Evolutionary conservation across 768 basidiomycete genomes (phyloP).

Genomic region (Auricularia cornea): DNA sequence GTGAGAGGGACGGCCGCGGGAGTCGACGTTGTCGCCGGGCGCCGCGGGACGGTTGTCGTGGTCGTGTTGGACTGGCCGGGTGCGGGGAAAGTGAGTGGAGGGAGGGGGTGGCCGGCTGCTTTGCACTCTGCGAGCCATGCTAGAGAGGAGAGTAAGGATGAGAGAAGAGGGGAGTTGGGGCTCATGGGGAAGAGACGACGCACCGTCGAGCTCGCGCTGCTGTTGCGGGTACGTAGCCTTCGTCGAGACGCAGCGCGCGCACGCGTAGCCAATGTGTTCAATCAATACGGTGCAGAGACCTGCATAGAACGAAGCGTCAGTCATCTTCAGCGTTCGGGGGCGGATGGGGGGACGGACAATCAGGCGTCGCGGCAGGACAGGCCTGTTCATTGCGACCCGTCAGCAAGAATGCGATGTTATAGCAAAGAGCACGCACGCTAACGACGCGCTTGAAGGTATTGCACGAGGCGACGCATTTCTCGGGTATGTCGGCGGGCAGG

Average conservation of each 20-base stretch:
- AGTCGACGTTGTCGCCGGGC: too few species aligned
- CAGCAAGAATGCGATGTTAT: not conserved
- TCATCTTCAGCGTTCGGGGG: too few species aligned
- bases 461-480: not conserved
- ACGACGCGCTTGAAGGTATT: not conserved
- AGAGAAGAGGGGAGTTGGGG: not conserved
- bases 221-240: not conserved
- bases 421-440: not conserved
- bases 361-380: not conserved
- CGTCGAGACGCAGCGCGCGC: not conserved
- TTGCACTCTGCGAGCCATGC: not conserved
- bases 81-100: not conserved
- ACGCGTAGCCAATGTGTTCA: not conserved
- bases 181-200: too few species aligned
- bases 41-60: too few species aligned
- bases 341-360: not conserved
- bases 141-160: not conserved
- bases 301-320: too few species aligned
- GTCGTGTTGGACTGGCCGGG: too few species aligned
- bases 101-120: not conserved
- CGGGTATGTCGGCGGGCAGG: not conserved
- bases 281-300: not conserved
- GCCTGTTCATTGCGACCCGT: not conserved
- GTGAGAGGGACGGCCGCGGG: too few species aligned
- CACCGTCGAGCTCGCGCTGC: not conserved